A percentile compares a stretch with the other conserved stretches of the same genome.
phyloP scores from a whole-genome alignment of 495 filamentous ascomycete species.

The Talaromyces nanjingensis region DNA sequence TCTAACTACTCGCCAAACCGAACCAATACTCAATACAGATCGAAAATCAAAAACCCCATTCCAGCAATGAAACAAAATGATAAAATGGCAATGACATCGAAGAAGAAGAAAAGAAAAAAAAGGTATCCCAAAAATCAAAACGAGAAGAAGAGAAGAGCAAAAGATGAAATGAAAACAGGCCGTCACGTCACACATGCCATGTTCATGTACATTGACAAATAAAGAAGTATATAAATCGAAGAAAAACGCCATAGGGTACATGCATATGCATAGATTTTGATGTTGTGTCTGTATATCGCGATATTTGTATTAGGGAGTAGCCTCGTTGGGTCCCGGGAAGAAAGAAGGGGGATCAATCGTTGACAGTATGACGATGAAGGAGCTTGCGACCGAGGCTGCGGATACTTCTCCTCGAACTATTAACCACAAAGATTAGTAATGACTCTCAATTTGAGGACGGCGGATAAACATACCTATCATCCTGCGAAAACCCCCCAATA shows the following conservation, averaged over 20 bases:
- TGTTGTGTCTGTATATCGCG: neutral
- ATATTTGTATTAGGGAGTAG: neutral
- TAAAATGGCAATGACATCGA: neutral
- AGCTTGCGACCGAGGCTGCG: constrained; percentile 37
- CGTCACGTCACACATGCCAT: neutral
- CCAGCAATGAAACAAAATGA: neutral
- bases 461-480: constrained; percentile 28
- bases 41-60: neutral
- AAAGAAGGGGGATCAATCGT: neutral
- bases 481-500: constrained; percentile 23
- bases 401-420: constrained; percentile 30
- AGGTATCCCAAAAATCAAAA: neutral
- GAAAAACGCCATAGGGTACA: neutral
- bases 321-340: neutral
- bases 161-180: neutral
- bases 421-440: constrained; percentile 5
- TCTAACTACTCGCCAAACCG: neutral
- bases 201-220: constrained; percentile 1
- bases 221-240: neutral
- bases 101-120: neutral
- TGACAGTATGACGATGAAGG: constrained; percentile 6
- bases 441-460: neutral
- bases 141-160: neutral
- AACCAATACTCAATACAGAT: neutral
- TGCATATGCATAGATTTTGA: neutral